Evolutionary conservation across 768 basidiomycete genomes (phyloP).

Genomic region (Flagelloscypha sp.): DNA sequence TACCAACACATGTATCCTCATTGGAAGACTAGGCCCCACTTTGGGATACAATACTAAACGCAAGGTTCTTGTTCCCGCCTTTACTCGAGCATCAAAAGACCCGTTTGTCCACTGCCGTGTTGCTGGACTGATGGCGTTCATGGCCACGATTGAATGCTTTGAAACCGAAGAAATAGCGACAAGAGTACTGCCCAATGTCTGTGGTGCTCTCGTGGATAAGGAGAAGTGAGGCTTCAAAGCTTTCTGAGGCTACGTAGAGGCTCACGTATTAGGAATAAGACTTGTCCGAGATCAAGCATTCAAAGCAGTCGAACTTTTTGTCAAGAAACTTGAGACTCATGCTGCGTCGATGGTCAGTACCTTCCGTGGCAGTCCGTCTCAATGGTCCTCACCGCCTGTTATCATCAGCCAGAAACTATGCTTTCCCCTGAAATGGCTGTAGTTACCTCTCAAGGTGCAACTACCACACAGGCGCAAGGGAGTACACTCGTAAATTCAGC

Average conservation of each 20-base stretch:
- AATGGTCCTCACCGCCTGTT: neutral
- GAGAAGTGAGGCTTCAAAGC: constrained; percentile 62
- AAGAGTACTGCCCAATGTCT: constrained; percentile 83
- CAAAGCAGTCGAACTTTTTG: constrained; percentile 82
- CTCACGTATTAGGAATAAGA: constrained; percentile 29
- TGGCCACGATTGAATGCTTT: constrained; percentile 88
- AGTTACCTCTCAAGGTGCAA: constrained; percentile 15
- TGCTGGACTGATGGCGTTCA: constrained; percentile 91
- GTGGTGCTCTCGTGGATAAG: constrained; percentile 75
- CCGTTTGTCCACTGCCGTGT: constrained; percentile 88
- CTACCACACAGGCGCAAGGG: no score
- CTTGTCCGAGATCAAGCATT: constrained; percentile 94
- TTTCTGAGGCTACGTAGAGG: neutral
- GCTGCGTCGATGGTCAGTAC: constrained; percentile 71
- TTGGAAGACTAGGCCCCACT: constrained; percentile 82
- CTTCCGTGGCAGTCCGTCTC: constrained; percentile 3
- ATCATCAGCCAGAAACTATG: constrained; percentile 47
- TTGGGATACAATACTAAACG: constrained; percentile 84
- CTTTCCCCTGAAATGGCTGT: constrained; percentile 16
- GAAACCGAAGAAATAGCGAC: constrained; percentile 81
- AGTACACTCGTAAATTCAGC: constrained; percentile 75
- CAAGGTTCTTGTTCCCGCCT: constrained; percentile 96
- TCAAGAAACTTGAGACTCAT: constrained; percentile 75
- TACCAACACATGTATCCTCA: constrained; percentile 94
- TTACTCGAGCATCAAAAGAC: constrained; percentile 83